phyloP scores from a whole-genome alignment of 208 protist species.

The Angomonas deanei region DNA sequence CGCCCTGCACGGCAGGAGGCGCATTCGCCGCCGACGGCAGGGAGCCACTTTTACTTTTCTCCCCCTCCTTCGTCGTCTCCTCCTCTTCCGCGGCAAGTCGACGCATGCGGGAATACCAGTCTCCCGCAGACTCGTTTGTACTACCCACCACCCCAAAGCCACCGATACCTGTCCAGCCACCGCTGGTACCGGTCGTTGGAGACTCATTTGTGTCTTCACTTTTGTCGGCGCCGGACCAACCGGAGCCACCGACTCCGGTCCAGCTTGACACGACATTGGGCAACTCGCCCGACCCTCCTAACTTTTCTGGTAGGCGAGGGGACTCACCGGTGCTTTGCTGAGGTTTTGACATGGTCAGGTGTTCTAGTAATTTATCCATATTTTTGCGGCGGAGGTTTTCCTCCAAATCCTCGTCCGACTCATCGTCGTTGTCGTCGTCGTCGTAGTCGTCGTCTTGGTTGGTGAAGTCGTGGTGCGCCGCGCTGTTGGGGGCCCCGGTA shows the following conservation, averaged over 20 bases:
- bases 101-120: slow-evolving; percentile 68
- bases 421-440: background rate
- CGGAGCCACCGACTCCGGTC: background rate
- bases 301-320: background rate
- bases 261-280: background rate
- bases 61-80: slow-evolving; percentile 7
- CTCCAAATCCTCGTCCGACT: background rate
- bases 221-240: background rate
- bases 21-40: background rate
- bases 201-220: background rate
- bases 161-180: background rate
- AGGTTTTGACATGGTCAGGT: background rate
- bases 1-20: too few species aligned
- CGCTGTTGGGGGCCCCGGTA: too few species aligned
- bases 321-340: background rate
- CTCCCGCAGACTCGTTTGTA: slow-evolving; percentile 25
- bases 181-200: background rate
- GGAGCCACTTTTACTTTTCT: background rate
- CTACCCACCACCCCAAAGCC: slow-evolving; percentile 39
- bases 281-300: background rate
- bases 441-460: too few species aligned
- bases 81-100: slow-evolving; percentile 29
- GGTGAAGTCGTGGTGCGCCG: too few species aligned
- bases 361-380: background rate
- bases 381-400: slow-evolving; percentile 1